phyloP scores from a whole-genome alignment of 2,329 filamentous ascomycete species.

The Epichloe coenophiala region DNA sequence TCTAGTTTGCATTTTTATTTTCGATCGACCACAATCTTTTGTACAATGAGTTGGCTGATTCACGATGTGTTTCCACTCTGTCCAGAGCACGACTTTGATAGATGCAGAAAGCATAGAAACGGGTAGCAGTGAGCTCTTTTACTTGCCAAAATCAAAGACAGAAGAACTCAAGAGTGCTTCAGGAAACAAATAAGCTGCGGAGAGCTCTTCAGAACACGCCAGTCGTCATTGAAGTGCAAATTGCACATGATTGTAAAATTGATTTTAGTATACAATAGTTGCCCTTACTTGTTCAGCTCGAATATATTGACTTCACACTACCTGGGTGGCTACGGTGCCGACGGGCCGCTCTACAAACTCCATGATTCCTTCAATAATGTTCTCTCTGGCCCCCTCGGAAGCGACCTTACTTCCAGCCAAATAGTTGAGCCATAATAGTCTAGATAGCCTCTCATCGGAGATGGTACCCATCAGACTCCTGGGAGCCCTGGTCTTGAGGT shows the following conservation, averaged over 20 bases:
- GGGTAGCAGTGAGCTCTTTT: background rate
- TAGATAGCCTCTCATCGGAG: constrained; percentile 64
- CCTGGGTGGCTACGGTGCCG: constrained; percentile 72
- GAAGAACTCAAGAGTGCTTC: too few relatives aligned
- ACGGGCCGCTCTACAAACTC: constrained; percentile 78
- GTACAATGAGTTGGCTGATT: constrained; percentile 1
- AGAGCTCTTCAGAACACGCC: too few relatives aligned
- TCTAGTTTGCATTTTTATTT: background rate
- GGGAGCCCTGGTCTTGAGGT: constrained; percentile 28
- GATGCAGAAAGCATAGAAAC: background rate
- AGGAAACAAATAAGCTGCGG: too few relatives aligned
- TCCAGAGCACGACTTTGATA: constrained; percentile 4
- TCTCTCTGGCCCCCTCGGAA: constrained; percentile 67
- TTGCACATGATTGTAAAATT: background rate
- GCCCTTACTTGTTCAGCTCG: background rate
- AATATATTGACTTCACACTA: constrained; percentile 28
- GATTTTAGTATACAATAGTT: background rate
- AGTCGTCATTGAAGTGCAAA: background rate
- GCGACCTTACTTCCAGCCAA: constrained; percentile 76
- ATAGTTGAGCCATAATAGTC: constrained; percentile 81
- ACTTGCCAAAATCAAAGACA: background rate
- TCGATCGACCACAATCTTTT: background rate
- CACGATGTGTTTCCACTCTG: background rate
- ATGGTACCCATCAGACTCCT: constrained; percentile 55
- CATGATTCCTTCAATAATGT: constrained; percentile 77